Conservation (phyloP, 331 rosid genomes). For the Acacia concinna region DNA sequence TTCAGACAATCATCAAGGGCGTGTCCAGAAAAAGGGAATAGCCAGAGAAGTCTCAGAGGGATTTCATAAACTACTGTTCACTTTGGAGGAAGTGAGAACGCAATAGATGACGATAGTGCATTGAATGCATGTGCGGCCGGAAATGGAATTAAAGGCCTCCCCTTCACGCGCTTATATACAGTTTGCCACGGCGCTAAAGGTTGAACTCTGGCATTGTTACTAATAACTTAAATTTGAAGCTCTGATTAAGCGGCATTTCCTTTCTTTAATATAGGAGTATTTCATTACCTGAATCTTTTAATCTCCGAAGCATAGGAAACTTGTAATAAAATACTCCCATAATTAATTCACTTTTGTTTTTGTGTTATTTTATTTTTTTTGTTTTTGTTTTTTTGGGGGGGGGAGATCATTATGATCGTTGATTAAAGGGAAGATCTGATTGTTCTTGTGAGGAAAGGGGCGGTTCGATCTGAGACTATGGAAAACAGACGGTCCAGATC, state of each 20-base stretch:
- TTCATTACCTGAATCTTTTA: background rate
- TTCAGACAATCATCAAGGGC: constrained; percentile 26
- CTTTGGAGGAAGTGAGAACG: constrained; percentile 24
- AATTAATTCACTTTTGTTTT: too few species aligned
- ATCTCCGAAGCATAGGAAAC: background rate
- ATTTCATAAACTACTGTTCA: constrained; percentile 26
- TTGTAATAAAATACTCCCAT: background rate
- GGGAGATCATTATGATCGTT: background rate
- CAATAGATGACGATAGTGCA: constrained; percentile 46
- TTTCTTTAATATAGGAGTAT: constrained; percentile 16
- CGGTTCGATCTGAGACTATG: constrained; percentile 12
- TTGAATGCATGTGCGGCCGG: constrained; percentile 28
- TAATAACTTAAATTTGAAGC: constrained; percentile 10
- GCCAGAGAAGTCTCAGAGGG: background rate
- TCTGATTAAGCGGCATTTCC: constrained; percentile 27
- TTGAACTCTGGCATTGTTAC: constrained; percentile 16
- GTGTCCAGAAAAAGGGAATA: background rate
- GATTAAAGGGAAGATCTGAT: background rate
- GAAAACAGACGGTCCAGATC: constrained; percentile 32
- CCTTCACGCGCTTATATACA: constrained; percentile 49
- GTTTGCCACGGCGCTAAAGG: constrained; percentile 37
- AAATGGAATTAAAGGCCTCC: constrained; percentile 25
- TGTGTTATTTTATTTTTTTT: too few species aligned
- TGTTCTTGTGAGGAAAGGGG: background rate
- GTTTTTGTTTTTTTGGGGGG: too few species aligned